A percentile compares a stretch with the other conserved stretches of the same genome.
These are phyloP conservation scores for Paraphoma sp. DNA, from an alignment of 2,329 filamentous ascomycete species.

Conservation along the genomic window DNA sequence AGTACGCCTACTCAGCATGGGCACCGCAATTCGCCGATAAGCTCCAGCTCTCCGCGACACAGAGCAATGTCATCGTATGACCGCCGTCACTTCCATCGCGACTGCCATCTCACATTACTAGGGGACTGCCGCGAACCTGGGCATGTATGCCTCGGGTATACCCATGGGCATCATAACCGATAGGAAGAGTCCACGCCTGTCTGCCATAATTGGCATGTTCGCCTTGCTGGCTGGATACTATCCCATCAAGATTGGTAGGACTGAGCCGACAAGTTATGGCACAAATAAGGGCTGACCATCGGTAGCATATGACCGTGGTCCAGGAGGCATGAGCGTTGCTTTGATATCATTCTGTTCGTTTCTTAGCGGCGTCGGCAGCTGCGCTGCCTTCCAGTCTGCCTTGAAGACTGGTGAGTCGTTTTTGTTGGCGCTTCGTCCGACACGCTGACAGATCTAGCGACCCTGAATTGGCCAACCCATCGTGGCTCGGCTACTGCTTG, in stretches of 20 bases:
- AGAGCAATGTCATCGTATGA: slow-evolving; percentile 87
- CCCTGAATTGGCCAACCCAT: slow-evolving; percentile 89
- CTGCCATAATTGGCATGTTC: slow-evolving; percentile 76
- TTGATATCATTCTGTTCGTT: slow-evolving; percentile 83
- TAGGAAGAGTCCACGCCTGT: slow-evolving; percentile 77
- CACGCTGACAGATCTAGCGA: slow-evolving; percentile 61
- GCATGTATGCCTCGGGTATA: slow-evolving; percentile 92
- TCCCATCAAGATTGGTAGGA: slow-evolving; percentile 70
- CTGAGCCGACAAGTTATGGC: background rate
- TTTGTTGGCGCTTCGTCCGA: too few relatives aligned
- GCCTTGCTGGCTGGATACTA: slow-evolving; percentile 83
- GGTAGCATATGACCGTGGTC: slow-evolving; percentile 74
- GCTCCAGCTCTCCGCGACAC: slow-evolving; percentile 85
- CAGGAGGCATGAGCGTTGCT: slow-evolving; percentile 61
- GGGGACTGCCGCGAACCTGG: slow-evolving; percentile 78
- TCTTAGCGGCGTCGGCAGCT: slow-evolving; percentile 86
- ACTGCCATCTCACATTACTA: slow-evolving; percentile 38
- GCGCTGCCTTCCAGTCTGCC: slow-evolving; percentile 85
- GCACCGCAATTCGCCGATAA: slow-evolving; percentile 91
- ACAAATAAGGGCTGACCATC: slow-evolving; percentile 28
- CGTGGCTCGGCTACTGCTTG: slow-evolving; percentile 94
- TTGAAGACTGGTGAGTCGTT: slow-evolving; percentile 70
- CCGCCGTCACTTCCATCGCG: background rate
- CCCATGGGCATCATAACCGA: slow-evolving; percentile 90
- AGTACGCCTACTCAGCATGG: slow-evolving; percentile 99